Evolutionary conservation across 2,329 filamentous ascomycete species (phyloP), one percentile per base, ranked within the genome.

Genomic region (Aspergillus ochraceoroseus): DNA sequence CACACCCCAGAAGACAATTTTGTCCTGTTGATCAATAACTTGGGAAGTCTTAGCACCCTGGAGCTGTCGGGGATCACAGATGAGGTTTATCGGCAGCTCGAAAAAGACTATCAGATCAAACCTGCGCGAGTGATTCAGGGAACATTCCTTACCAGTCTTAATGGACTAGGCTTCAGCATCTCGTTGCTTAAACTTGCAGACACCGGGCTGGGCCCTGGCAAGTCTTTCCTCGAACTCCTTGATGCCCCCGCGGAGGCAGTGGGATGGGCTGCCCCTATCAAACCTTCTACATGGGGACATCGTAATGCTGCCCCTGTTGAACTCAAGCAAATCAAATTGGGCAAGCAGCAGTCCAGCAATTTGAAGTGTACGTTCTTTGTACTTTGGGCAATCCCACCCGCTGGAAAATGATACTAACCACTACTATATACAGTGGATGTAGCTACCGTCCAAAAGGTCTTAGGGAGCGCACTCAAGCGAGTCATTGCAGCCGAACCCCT

Each of bases 101-200:
- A 73, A 43, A 67, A 66, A 20, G 67, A 70, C 43, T 81, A 78
- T 58, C 70, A 72, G 20, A 78, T 85, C 53, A 75, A 73, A 51
- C 80, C 80, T 1, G 72, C 74, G 15, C 67, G 81, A 27, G 73
- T 82, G 31, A 69, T 85, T 25, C 70, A 79, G 19, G 79, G 82
- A 7, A 83, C 80, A 0, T 86, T 80, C 65, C 80, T 86, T 73
- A 85, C 82, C 12, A 83, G 80, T 48, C 62, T 87, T 46, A 85
- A 87, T 49, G 82, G 80, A 1, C 69, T 83, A 5, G 83, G 83
- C 3, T 86, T 87, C 65, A 83, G 79, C 47, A 75, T 85, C 41
- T 82, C 80, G 3, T 57, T 86, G 8, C 66, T 86, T 22, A 81
- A 77, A 57, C 67, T 83, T 6, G 67, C 70, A 5, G 77, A 83